Conservation (phyloP, 352 stramenopile genomes). For the Globisporangium barbulae region DNA sequence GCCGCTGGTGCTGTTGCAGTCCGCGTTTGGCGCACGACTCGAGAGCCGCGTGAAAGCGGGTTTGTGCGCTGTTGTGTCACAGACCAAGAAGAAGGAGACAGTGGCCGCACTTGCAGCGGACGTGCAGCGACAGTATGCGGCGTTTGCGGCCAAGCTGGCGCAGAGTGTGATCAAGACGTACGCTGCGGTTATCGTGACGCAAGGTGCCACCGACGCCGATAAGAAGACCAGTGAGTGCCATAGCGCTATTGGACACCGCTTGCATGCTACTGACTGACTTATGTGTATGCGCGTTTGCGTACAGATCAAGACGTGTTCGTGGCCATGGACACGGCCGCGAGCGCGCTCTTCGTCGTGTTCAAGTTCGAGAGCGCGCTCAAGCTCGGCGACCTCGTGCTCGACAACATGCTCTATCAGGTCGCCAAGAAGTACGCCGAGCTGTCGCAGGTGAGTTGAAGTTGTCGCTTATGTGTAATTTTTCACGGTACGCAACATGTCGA, state of each 20-base stretch:
- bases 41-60: conserved; percentile 12
- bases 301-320: conserved; percentile 26
- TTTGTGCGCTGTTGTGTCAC: neutral
- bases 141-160: conserved; percentile 53
- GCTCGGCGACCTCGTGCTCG: conserved; percentile 58
- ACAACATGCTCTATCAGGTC: conserved; percentile 82
- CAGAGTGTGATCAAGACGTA: conserved; percentile 68
- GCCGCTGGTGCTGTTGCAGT: conserved; percentile 7
- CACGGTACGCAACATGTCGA: neutral
- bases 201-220: conserved; percentile 8
- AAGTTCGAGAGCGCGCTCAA: conserved; percentile 37
- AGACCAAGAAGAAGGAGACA: neutral
- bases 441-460: conserved; percentile 25
- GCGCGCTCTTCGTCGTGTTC: conserved; percentile 52
- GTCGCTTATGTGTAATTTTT: neutral
- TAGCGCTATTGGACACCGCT: neutral
- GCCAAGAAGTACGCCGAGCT: conserved; percentile 70
- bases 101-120: neutral
- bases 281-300: neutral
- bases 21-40: conserved; percentile 10
- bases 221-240: conserved; percentile 18
- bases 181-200: conserved; percentile 13
- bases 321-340: conserved; percentile 49
- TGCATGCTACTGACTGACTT: neutral
- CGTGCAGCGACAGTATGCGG: conserved; percentile 26